Conservation (phyloP, 768 basidiomycete genomes). For the Pisolithus orientalis region DNA sequence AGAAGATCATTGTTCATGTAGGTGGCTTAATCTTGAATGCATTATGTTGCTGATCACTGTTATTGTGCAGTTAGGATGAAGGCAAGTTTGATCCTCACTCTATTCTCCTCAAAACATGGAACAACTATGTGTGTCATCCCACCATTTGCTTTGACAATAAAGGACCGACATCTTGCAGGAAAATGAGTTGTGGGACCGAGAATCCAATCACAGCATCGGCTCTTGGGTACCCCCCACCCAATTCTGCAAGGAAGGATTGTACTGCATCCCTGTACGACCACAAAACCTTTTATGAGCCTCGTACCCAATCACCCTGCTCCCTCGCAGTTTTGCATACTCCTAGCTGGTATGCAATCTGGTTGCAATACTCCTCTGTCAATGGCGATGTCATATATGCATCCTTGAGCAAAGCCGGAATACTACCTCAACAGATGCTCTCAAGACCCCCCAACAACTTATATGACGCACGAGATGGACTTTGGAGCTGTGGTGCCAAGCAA, state of each 20-base stretch:
- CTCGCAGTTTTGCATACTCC: slow-evolving; percentile 51
- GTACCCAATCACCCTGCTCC: slow-evolving; percentile 68
- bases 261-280: slow-evolving; percentile 82
- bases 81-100: slow-evolving; percentile 92
- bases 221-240: slow-evolving; percentile 84
- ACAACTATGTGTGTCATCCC: slow-evolving; percentile 67
- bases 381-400: slow-evolving; percentile 23
- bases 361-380: slow-evolving; percentile 61
- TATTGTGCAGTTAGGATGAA: slow-evolving; percentile 62
- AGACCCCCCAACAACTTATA: slow-evolving; percentile 66
- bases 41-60: slow-evolving; percentile 1
- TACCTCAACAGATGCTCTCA: slow-evolving; percentile 61
- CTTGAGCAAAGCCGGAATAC: slow-evolving; percentile 28
- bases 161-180: slow-evolving; percentile 40
- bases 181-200: slow-evolving; percentile 97
- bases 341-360: slow-evolving; percentile 73
- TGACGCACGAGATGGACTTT: slow-evolving; percentile 40
- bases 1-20: slow-evolving; percentile 93
- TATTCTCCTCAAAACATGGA: slow-evolving; percentile 96
- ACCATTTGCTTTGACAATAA: background rate
- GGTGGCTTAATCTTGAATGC: slow-evolving; percentile 22
- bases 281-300: slow-evolving; percentile 80
- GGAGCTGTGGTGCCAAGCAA: slow-evolving; percentile 50
- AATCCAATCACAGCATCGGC: slow-evolving; percentile 91
- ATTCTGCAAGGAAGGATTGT: slow-evolving; percentile 57